Percentiles rank a stretch among this genome's conserved stretches.
Evolutionary conservation across 257 asterid species (phyloP).

Genomic region (Nicotiana attenuata): DNA sequence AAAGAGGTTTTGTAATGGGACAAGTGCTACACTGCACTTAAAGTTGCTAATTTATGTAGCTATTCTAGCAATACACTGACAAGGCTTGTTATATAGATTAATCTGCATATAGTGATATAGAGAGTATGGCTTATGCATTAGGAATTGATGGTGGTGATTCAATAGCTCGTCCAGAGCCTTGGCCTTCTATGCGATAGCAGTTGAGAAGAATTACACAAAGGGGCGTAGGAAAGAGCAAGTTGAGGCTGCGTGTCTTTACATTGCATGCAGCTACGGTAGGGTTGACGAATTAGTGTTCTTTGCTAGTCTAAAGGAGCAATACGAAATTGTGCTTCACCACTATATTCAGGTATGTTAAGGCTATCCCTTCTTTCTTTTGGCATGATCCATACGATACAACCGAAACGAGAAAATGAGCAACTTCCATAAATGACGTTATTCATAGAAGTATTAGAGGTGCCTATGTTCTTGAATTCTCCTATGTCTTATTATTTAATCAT

Average conservation of each 20-base stretch:
- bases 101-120: slow-evolving; percentile 44
- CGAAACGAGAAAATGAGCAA: too few species aligned
- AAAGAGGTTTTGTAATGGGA: background rate
- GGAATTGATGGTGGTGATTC: slow-evolving; percentile 66
- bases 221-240: slow-evolving; percentile 89
- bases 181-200: slow-evolving; percentile 51
- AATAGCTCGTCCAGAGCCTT: slow-evolving; percentile 40
- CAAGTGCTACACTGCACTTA: background rate
- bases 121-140: slow-evolving; percentile 32
- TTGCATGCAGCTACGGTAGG: slow-evolving; percentile 90
- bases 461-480: too few species aligned
- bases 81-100: background rate
- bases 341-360: slow-evolving; percentile 87
- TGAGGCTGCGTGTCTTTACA: slow-evolving; percentile 84
- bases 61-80: background rate
- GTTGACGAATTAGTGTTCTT: slow-evolving; percentile 96
- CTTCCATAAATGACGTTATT: too few species aligned
- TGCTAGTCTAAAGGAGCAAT: slow-evolving; percentile 91
- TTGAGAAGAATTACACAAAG: slow-evolving; percentile 68
- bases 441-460: too few species aligned
- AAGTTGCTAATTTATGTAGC: background rate
- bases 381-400: too few species aligned
- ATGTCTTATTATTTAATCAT: too few species aligned
- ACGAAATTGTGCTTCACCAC: slow-evolving; percentile 88
- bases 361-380: too few species aligned